Conservation (phyloP, 805 yeast genomes). For the Pichia pseudocactophila region DNA sequence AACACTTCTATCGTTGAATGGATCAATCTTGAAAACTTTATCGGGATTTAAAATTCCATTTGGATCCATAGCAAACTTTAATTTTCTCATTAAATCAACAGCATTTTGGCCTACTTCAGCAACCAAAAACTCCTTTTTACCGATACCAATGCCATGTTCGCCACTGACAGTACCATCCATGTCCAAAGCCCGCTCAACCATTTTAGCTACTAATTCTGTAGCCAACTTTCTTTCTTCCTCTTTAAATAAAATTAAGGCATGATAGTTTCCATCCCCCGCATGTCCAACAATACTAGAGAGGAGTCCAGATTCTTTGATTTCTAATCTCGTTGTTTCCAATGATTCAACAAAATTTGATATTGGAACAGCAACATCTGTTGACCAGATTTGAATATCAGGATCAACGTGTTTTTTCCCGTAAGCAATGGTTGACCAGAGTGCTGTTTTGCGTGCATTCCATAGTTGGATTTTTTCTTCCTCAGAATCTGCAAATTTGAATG, state of each 20-base stretch:
- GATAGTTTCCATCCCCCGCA: slow-evolving; percentile 89
- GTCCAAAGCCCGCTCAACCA: slow-evolving; percentile 57
- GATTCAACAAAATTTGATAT: slow-evolving; percentile 57
- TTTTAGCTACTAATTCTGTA: slow-evolving; percentile 52
- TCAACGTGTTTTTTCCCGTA: slow-evolving; percentile 44
- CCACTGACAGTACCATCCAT: slow-evolving; percentile 86
- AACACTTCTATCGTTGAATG: slow-evolving; percentile 29
- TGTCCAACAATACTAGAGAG: slow-evolving; percentile 70
- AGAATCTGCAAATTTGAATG: slow-evolving; percentile 54
- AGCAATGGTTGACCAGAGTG: slow-evolving; percentile 60
- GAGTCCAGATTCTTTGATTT: slow-evolving; percentile 51
- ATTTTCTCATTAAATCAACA: slow-evolving; percentile 64
- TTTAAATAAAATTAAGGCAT: slow-evolving; percentile 56
- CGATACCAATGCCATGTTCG: slow-evolving; percentile 83
- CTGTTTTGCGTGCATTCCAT: slow-evolving; percentile 79
- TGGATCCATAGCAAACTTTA: slow-evolving; percentile 72
- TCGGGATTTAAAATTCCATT: slow-evolving; percentile 70
- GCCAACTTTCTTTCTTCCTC: slow-evolving; percentile 42
- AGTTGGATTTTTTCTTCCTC: slow-evolving; percentile 62
- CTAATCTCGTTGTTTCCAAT: slow-evolving; percentile 53
- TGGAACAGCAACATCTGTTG: slow-evolving; percentile 89
- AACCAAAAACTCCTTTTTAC: slow-evolving; percentile 55
- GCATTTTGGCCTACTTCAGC: slow-evolving; percentile 64
- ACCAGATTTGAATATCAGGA: slow-evolving; percentile 67
- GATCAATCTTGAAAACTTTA: slow-evolving; percentile 63